Percentiles rank a stretch among this genome's conserved stretches.
phyloP scores from a whole-genome alignment of 257 asterid species.

The Solanum lycopersicoides region DNA sequence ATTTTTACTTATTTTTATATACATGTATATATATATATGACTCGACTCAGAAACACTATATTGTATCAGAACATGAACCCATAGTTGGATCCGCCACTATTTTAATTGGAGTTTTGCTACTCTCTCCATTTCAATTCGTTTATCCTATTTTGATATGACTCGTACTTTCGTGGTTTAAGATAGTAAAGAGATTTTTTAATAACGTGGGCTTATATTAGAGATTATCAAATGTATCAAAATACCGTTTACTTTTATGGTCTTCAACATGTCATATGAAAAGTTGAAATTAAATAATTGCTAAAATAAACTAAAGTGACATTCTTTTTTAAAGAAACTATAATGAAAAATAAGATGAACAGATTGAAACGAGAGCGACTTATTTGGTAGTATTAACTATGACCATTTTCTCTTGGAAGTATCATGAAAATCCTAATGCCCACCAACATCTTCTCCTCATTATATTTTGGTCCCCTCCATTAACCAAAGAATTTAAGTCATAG shows the following conservation, averaged over 20 bases:
- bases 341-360: no score
- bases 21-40: no score
- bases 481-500: conserved; percentile 8
- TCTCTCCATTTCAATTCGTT: not conserved
- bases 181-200: not conserved
- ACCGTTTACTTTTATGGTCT: no score
- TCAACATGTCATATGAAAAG: not conserved
- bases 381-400: not conserved
- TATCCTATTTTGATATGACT: not conserved
- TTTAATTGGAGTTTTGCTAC: not conserved
- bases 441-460: not conserved
- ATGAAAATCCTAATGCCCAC: conserved; percentile 1
- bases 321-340: not conserved
- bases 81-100: not conserved
- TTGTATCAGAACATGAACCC: not conserved
- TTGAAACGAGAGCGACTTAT: not conserved
- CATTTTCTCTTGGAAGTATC: not conserved
- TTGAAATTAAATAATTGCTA: no score
- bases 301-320: not conserved
- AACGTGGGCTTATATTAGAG: not conserved
- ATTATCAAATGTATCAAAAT: not conserved
- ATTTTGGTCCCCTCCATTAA: conserved; percentile 16
- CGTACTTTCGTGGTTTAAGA: not conserved
- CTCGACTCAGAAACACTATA: not conserved
- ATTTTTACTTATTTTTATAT: not conserved